phyloP scores from a whole-genome alignment of 352 stramenopile species.

The Blastocystis sp. region DNA sequence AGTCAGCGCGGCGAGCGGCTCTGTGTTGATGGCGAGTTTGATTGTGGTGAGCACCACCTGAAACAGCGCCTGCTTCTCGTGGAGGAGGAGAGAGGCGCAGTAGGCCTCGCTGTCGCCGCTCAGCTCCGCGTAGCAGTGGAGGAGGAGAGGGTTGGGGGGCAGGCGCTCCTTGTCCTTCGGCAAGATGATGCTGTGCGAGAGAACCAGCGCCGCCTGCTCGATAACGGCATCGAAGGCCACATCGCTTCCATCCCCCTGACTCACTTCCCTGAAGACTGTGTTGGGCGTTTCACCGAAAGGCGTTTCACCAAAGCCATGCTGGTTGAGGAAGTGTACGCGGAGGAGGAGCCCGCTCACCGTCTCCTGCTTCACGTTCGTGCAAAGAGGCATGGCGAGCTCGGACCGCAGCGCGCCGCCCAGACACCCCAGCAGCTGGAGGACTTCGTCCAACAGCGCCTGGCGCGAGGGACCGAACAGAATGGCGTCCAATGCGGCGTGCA shows the following conservation, averaged over 20 bases:
- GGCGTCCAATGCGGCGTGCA: not conserved
- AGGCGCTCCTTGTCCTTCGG: not conserved
- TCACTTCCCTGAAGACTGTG: too few species aligned
- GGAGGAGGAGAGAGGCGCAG: not conserved
- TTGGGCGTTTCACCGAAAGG: too few species aligned
- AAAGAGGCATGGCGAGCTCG: not conserved
- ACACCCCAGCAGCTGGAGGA: not conserved
- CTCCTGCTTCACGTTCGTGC: not conserved
- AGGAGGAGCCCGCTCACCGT: not conserved
- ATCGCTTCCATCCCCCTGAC: too few species aligned
- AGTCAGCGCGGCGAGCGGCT: not conserved
- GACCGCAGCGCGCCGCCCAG: not conserved
- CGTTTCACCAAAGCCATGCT: not conserved
- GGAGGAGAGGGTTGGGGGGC: not conserved
- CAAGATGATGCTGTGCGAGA: not conserved
- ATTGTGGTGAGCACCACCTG: not conserved
- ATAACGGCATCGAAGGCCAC: not conserved
- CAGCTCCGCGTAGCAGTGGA: not conserved
- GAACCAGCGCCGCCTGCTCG: not conserved
- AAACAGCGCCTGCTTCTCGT: not conserved
- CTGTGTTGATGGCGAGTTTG: not conserved
- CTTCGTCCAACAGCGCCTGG: not conserved
- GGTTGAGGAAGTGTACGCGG: not conserved
- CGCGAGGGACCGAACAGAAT: not conserved
- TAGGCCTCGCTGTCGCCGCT: not conserved